Evolutionary conservation across 495 filamentous ascomycete species (phyloP).

Genomic region (Lepidopterella palustris): DNA sequence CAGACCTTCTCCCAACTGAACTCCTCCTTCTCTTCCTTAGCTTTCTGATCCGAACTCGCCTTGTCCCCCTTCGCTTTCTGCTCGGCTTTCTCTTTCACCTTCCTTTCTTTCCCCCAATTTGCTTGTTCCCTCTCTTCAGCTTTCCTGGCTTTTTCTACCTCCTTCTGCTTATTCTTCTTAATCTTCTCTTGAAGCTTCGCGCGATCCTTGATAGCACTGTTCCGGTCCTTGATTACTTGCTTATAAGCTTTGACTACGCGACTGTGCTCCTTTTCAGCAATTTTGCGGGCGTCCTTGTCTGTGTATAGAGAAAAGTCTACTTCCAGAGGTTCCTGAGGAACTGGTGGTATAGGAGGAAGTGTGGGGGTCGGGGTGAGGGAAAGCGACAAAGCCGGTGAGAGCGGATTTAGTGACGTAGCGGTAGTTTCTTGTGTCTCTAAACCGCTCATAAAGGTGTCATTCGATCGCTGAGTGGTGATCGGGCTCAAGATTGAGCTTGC

Average conservation of each 20-base stretch:
- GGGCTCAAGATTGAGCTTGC: background rate
- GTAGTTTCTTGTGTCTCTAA: background rate
- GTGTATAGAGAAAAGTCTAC: conserved; percentile 47
- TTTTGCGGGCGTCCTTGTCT: conserved; percentile 57
- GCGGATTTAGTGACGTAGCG: background rate
- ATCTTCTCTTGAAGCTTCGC: conserved; percentile 49
- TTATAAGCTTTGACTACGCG: conserved; percentile 53
- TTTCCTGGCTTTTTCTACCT: conserved; percentile 15
- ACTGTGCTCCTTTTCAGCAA: conserved; percentile 57
- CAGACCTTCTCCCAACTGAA: conserved; percentile 9
- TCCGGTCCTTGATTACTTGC: conserved; percentile 55
- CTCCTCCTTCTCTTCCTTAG: conserved; percentile 18
- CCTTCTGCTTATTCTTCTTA: conserved; percentile 24
- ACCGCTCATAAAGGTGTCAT: background rate
- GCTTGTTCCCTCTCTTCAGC: background rate
- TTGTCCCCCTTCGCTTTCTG: conserved; percentile 1
- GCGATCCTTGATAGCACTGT: conserved; percentile 54
- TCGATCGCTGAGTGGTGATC: background rate
- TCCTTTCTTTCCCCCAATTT: conserved; percentile 37
- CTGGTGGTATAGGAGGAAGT: conserved; percentile 32
- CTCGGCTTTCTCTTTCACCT: conserved; percentile 43
- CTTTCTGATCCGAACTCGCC: conserved; percentile 8
- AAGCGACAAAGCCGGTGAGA: background rate
- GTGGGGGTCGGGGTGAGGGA: conserved; percentile 16
- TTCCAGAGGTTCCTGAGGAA: conserved; percentile 39